These are phyloP conservation scores for Calonectria pteridis DNA, from an alignment of 2,329 filamentous ascomycete genomes.

Conservation along the genomic window DNA sequence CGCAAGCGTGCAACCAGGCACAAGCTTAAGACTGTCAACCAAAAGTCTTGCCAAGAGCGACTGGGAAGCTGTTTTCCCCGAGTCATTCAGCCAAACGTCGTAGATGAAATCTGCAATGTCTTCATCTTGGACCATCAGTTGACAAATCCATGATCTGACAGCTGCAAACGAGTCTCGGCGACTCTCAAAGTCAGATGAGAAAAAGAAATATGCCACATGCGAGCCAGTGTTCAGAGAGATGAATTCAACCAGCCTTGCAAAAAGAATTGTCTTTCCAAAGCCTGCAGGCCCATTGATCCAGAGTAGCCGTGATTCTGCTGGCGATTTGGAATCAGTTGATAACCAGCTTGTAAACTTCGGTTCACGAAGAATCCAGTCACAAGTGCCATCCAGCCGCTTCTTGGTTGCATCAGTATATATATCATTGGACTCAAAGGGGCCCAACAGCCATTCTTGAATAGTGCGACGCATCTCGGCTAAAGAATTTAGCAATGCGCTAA, in stretches of 20 bases:
- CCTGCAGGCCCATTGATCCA: constrained; percentile 10
- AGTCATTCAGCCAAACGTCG: constrained; percentile 24
- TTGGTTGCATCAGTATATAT: not conserved
- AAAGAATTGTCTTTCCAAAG: constrained; percentile 9
- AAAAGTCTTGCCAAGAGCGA: constrained; percentile 36
- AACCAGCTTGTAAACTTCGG: not conserved
- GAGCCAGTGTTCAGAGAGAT: not conserved
- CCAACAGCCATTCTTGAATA: not conserved
- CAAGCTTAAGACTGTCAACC: constrained; percentile 3
- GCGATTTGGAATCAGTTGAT: not conserved
- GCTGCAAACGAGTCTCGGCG: constrained; percentile 41
- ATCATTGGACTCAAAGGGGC: not conserved
- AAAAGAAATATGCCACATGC: constrained; percentile 47
- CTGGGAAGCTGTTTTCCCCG: constrained; percentile 30
- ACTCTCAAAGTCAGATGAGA: constrained; percentile 45
- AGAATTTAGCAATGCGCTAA: not conserved
- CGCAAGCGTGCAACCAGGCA: constrained; percentile 40
- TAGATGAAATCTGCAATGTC: constrained; percentile 32
- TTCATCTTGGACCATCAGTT: constrained; percentile 33
- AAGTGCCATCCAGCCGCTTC: not conserved
- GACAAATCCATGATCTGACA: constrained; percentile 44
- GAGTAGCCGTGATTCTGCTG: not conserved
- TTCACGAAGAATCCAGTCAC: not conserved
- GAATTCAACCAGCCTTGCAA: not conserved
- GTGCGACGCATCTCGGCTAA: constrained; percentile 2